Evolutionary conservation across 257 asterid genomes (phyloP).

Genomic region (Solanum lycopersicoides): DNA sequence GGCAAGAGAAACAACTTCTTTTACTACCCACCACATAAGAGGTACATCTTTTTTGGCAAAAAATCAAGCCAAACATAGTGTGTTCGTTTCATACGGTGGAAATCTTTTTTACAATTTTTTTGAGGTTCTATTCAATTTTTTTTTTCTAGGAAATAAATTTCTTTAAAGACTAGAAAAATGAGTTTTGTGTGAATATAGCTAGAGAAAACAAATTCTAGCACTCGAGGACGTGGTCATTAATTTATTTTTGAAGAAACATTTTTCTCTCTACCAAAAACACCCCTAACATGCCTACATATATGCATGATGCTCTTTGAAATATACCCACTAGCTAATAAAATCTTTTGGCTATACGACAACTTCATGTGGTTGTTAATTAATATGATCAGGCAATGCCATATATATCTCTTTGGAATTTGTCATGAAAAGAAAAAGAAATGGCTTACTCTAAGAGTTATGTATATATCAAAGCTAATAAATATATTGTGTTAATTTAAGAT

Average conservation of each 20-base stretch:
- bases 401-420: neutral
- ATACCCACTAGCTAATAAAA: neutral
- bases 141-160: too few relatives aligned
- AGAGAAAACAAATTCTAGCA: neutral
- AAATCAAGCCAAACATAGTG: neutral
- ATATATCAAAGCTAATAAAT: neutral
- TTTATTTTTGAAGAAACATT: neutral
- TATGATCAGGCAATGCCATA: neutral
- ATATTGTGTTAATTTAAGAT: neutral
- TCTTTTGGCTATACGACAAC: neutral
- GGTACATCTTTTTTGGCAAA: neutral
- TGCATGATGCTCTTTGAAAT: neutral
- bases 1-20: neutral
- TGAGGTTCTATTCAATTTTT: neutral
- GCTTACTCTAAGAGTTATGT: neutral
- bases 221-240: neutral
- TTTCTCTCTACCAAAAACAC: neutral
- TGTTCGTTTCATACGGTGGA: neutral
- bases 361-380: neutral
- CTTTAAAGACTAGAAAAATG: neutral
- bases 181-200: neutral
- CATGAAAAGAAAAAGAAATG: neutral
- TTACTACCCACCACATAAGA: neutral
- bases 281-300: neutral
- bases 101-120: neutral